Evolutionary conservation across 2,329 filamentous ascomycete species (phyloP), one percentile per base, ranked within the genome.

Genomic region (Pseudogymnoascus sp.): DNA sequence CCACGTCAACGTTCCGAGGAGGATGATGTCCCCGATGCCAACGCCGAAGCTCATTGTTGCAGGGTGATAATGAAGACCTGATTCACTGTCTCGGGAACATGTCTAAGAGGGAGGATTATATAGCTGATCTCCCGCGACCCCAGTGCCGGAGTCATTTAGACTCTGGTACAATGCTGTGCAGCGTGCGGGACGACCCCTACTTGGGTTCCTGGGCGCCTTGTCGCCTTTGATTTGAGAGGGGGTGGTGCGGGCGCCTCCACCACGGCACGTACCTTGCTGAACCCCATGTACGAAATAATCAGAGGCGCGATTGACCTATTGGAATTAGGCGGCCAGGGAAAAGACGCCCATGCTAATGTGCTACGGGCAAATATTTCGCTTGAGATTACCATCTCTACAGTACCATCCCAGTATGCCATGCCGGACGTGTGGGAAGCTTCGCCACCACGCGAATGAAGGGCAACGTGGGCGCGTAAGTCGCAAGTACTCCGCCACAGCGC

Each of bases 1-100:
- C 69, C 69, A 71, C 19, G 49, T 45, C 10, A 65, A 43, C 7
- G 60, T 31, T 3, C 62, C 62, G 12, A 62, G 39, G 23, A 62
- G 58, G 23, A 65, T 26, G 29, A 63, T 58, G 16, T 65, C 64
- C 16, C 62, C 64, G 16, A 65, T 33, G 3, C 59, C 31, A 37
- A 43, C 59, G 43, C 43, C 43, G 43, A 49, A 49, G 43, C 43
- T 49, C 43, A 49, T 49, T 12, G 21, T 49, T 49, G 14, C 12
- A n/a, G 3, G 0, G 43, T 49, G 12, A 10, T 49, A 29, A 29
- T 29, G 6, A 10, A 10, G 23, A 26, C n/a, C 10, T 29, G 12
- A 4, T n/a, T 49, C 43, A 49, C 6, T 19, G n/a, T 49, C 43
- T 29, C 43, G 21, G 21, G 43, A 19, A 26, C 43, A 29, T 26